Percentiles rank a stretch among this genome's conserved stretches.
Conservation (phyloP, 2,329 filamentous ascomycete species). For the Cylindrodendrum hubeiense region DNA sequence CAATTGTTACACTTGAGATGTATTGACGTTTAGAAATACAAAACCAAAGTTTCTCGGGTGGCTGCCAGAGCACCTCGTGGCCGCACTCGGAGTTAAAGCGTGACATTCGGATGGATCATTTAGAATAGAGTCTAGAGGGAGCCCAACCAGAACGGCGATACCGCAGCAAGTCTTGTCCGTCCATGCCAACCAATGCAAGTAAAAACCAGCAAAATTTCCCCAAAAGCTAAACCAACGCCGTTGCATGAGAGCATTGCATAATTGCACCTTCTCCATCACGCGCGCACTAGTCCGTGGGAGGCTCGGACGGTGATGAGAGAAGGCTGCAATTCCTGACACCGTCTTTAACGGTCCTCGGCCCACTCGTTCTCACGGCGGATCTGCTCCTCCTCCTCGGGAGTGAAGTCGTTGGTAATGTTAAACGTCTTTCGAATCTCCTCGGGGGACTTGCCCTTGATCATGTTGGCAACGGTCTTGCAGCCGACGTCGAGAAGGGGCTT, state of each 20-base stretch:
- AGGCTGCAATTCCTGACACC: background rate
- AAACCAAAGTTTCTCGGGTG: constrained; percentile 8
- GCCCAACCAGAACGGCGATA: constrained; percentile 3
- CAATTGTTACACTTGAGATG: too few relatives aligned
- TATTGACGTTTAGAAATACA: background rate
- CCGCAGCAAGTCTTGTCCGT: constrained; percentile 12
- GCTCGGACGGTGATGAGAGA: background rate
- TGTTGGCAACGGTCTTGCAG: constrained; percentile 99
- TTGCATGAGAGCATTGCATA: constrained; percentile 26
- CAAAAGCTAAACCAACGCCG: constrained; percentile 43
- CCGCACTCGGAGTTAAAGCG: constrained; percentile 19
- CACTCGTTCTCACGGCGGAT: constrained; percentile 93
- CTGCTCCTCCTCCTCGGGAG: constrained; percentile 98
- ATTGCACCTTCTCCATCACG: background rate
- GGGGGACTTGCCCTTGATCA: constrained; percentile 99
- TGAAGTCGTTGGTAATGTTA: constrained; percentile 99
- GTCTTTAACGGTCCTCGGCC: constrained; percentile 81
- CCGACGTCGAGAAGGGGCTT: constrained; percentile 97
- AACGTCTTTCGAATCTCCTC: constrained; percentile 99
- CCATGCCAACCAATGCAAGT: constrained; percentile 26
- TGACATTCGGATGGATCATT: constrained; percentile 23
- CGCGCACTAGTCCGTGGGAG: background rate
- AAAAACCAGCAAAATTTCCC: constrained; percentile 36
- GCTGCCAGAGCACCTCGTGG: constrained; percentile 4
- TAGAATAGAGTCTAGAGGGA: constrained; percentile 20